A percentile compares a stretch with the other conserved stretches of the same genome.
Conservation (phyloP, 495 filamentous ascomycete genomes). For the Penicillium bovifimosum region DNA sequence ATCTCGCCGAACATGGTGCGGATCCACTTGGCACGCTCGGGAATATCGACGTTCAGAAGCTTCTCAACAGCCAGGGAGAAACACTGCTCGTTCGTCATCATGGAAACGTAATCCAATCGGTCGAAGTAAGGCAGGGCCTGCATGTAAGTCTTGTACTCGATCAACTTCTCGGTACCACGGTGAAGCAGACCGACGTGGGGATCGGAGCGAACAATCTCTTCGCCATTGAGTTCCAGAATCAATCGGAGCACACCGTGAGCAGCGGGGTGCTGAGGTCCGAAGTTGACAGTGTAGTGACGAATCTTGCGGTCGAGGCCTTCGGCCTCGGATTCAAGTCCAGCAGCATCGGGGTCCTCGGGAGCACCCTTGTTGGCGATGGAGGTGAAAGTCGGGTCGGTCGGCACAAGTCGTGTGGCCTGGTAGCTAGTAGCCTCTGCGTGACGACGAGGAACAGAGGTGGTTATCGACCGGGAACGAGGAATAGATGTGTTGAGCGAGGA, state of each 20-base stretch:
- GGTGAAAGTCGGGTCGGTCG: conserved; percentile 53
- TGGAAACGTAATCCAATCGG: conserved; percentile 96
- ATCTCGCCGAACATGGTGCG: conserved; percentile 95
- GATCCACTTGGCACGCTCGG: conserved; percentile 94
- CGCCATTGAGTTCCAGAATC: conserved; percentile 96
- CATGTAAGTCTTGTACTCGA: conserved; percentile 99
- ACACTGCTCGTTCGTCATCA: conserved; percentile 99
- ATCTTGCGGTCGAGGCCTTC: conserved; percentile 74
- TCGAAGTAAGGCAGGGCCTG: conserved; percentile 99
- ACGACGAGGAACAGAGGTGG: conserved; percentile 58
- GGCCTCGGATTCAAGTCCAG: conserved; percentile 45
- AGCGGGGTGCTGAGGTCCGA: conserved; percentile 97
- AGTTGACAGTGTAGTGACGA: conserved; percentile 99
- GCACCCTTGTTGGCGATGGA: conserved; percentile 45
- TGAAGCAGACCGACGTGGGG: conserved; percentile 96
- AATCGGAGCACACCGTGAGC: conserved; percentile 97
- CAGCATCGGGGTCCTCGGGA: conserved; percentile 35
- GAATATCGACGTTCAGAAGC: conserved; percentile 94
- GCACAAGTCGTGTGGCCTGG: conserved; percentile 55
- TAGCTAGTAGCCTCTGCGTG: conserved; percentile 53
- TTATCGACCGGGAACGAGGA: conserved; percentile 56
- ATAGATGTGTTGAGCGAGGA: conserved; percentile 37
- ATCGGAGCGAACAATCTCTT: conserved; percentile 94
- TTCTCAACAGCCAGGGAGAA: conserved; percentile 95
- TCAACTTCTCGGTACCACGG: conserved; percentile 98